Evolutionary conservation across 495 filamentous ascomycete species (phyloP).

Genomic region (Peziza echinospora): DNA sequence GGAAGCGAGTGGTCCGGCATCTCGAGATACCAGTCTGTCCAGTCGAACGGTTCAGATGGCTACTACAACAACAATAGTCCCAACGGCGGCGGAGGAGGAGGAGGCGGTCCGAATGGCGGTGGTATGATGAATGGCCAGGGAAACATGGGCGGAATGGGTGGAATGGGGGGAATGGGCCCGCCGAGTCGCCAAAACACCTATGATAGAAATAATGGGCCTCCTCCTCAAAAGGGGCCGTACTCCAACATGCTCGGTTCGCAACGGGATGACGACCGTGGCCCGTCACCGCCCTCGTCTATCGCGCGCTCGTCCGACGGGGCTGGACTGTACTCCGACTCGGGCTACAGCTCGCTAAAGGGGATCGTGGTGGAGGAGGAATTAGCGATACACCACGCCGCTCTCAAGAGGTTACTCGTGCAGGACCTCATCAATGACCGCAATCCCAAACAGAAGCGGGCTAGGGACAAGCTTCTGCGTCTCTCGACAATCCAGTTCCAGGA

Average conservation of each 20-base stretch:
- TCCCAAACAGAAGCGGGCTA: constrained; percentile 54
- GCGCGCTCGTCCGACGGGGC: constrained; percentile 61
- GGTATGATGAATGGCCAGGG: constrained; percentile 48
- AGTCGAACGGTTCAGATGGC: constrained; percentile 31
- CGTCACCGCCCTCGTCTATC: constrained; percentile 71
- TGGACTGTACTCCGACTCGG: constrained; percentile 26
- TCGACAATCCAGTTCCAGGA: constrained; percentile 89
- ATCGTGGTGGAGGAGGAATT: constrained; percentile 44
- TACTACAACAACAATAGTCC: too few species aligned
- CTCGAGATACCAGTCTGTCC: constrained; percentile 44
- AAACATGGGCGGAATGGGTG: constrained; percentile 29
- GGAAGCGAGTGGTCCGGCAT: constrained; percentile 77
- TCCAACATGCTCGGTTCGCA: constrained; percentile 19
- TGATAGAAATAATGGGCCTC: not conserved
- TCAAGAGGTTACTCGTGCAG: constrained; percentile 54
- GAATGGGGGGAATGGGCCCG: constrained; percentile 37
- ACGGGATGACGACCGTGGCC: constrained; percentile 28
- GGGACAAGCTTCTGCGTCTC: constrained; percentile 77
- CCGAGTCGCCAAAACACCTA: constrained; percentile 10
- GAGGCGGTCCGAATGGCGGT: constrained; percentile 21
- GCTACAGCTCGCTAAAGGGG: constrained; percentile 21
- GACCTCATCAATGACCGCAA: constrained; percentile 38
- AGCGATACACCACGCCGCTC: constrained; percentile 56
- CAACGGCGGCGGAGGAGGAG: constrained; percentile 9
- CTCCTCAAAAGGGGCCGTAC: not conserved